Evolutionary conservation across 108 stramenopile species (phyloP).

Genomic region (Skeletonema potamos): DNA sequence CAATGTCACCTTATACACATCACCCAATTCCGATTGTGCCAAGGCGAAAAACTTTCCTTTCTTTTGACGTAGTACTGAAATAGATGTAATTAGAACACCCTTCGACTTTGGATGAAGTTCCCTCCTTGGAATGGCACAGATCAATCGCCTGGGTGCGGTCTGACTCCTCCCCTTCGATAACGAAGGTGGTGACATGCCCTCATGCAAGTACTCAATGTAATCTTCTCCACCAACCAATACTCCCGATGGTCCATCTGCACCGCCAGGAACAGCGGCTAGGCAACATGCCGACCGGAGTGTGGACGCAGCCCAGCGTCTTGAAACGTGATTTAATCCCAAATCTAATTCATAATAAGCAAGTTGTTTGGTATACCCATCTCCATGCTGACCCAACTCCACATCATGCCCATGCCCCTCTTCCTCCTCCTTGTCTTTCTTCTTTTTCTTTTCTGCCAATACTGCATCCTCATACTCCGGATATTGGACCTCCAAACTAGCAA

Average conservation of each 20-base stretch:
- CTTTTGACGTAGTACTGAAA: constrained; percentile 87
- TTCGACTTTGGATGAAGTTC: constrained; percentile 67
- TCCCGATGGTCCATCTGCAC: constrained; percentile 90
- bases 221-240: constrained; percentile 96
- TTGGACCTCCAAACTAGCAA: constrained; percentile 94
- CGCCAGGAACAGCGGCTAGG: constrained; percentile 92
- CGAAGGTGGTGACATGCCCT: constrained; percentile 54
- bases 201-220: constrained; percentile 90
- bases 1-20: constrained; percentile 93
- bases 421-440: constrained; percentile 27
- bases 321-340: constrained; percentile 98
- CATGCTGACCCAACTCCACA: constrained; percentile 17
- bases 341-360: constrained; percentile 98
- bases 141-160: constrained; percentile 32
- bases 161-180: neutral
- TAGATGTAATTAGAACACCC: constrained; percentile 82
- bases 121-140: constrained; percentile 82
- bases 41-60: constrained; percentile 94
- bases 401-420: constrained; percentile 9
- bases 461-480: constrained; percentile 86
- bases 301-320: constrained; percentile 83
- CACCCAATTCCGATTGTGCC: constrained; percentile 95
- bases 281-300: constrained; percentile 78
- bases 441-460: constrained; percentile 19
- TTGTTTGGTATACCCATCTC: constrained; percentile 49